Base-by-base conservation (phyloP, 2,329 filamentous ascomycete genomes). In the Neonectria faginata region DNA sequence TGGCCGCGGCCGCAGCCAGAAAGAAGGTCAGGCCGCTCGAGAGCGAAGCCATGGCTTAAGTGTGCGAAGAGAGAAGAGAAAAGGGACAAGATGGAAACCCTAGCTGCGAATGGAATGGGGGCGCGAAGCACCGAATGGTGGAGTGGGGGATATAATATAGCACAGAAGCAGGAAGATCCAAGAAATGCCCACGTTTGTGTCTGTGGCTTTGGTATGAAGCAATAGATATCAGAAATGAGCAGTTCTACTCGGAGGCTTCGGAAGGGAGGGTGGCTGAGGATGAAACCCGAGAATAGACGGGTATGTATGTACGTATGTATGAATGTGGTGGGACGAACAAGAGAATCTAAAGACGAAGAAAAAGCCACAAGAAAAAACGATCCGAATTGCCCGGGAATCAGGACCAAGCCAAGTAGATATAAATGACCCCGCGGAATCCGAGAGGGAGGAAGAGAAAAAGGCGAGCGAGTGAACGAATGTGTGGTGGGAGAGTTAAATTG, bases 1-100 rank as follows among this genome's bases (percentile, higher is more conserved):
- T 20, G 16, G 66, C 71, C 16, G 70, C 64, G 7, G 70, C 60
- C 36, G 73, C 73, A 56, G 69, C 73, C 69, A 75, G 62, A 42
- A 75, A 61, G 31, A 71, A 65, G 53, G 71, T 62, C 54, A 75
- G 64, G 61, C 70, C 61, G 45, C 65, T 59, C 47, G 73, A 63
- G 31, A 75, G 63, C 53, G 64, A 59, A 31, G 70, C 69, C 72
- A 74, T 74, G 16, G n/a, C n/a, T 18, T 66, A 25, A 60, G 55
- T 50, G 22, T 45, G 5, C 25, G 45, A 47, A 45, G 48, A 22
- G 56, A 31, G 27, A 12, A 22, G 25, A 27, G 33, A 29, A 57
- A 65, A 16, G 44, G 51, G 36, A 36, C 25, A 36, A 48, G 44
- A 55, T 33, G 44, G 53, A 66, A 33, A 12, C 51, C 57, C 51